These are phyloP conservation scores for apple (Malus domestica) DNA, from an alignment of 306 rosid genomes.

Conservation along the genomic window DNA sequence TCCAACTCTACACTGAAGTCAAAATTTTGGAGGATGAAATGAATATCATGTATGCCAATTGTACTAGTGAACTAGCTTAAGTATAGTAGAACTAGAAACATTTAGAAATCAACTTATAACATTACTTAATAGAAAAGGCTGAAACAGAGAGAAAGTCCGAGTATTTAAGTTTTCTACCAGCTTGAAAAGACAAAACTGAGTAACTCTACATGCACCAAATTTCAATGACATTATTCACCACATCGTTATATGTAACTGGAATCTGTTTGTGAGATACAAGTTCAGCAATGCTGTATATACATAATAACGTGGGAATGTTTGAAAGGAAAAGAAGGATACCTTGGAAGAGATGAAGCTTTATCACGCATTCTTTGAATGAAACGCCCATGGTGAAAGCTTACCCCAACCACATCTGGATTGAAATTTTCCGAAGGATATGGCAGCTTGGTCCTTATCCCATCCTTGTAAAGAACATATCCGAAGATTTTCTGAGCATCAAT, in stretches of 20 bases:
- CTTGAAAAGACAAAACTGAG: background rate
- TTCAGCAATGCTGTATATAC: background rate
- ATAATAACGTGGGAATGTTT: background rate
- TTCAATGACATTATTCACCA: background rate
- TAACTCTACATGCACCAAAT: background rate
- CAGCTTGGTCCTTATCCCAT: slow-evolving; percentile 34
- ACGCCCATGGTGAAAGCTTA: slow-evolving; percentile 48
- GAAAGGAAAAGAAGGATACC: slow-evolving; percentile 11
- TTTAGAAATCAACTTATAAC: background rate
- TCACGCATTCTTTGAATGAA: slow-evolving; percentile 43
- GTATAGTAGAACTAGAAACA: background rate
- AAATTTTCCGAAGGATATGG: slow-evolving; percentile 37
- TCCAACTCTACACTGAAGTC: background rate
- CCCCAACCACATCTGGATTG: slow-evolving; percentile 33
- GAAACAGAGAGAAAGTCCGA: background rate
- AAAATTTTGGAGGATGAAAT: background rate
- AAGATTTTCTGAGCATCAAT: slow-evolving; percentile 12
- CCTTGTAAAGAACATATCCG: slow-evolving; percentile 26
- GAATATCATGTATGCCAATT: background rate
- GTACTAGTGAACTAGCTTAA: background rate
- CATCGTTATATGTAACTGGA: background rate
- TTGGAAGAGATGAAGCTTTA: slow-evolving; percentile 37
- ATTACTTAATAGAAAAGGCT: background rate
- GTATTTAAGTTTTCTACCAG: background rate
- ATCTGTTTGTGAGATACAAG: background rate